Base-by-base conservation (phyloP, 129 eudicot genomes). In the Silybum marianum region DNA sequence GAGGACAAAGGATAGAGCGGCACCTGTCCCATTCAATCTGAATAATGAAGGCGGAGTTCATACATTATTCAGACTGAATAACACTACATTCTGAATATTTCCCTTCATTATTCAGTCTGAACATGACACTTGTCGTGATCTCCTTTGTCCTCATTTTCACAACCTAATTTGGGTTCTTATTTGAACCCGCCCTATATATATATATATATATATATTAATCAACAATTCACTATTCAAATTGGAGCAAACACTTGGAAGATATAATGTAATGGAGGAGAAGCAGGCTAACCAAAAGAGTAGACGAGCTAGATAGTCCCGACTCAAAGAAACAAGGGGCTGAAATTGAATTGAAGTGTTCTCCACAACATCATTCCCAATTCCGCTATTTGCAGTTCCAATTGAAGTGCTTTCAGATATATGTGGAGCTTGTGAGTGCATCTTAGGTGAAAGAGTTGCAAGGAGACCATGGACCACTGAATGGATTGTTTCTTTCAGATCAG, bases 401-500 rank as follows among this genome's bases (percentile, higher is more conserved):
- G 97, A 81, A 77, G 90, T 80, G 78, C 69, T 88, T 72, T 92
- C 93, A 1, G 90, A 68, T 28, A 78, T 69, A 72, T 87, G 88
- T 19, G 97, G 91, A 66, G 94, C 91, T 81, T 86, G 91, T n/a
- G 99, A 90, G 72, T 95, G 98, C 97, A 95, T 88, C 77, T 88
- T 95, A 3, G 99, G 99, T 75, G 99, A 95, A 60, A 95, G 90
- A 5, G 99, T 95, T 67, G 99, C 99, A 70, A 95, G 89, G 39
- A 95, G 92, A 86, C 99, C 99, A 87, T 92, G 97, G 38, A 92
- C 99, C 38, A 95, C 90, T 2, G 99, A 95, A 76, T 91, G 89
- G 23, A 95, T 92, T 16, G 88, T 88, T 76, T 89, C 97, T 82
- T 87, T 92, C 28, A 92, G 78, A 74, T 95, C 98, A 25, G 90